Conservation (phyloP, 371 early-diverging fungal genomes). For the Syncephalastrum monosporum region DNA sequence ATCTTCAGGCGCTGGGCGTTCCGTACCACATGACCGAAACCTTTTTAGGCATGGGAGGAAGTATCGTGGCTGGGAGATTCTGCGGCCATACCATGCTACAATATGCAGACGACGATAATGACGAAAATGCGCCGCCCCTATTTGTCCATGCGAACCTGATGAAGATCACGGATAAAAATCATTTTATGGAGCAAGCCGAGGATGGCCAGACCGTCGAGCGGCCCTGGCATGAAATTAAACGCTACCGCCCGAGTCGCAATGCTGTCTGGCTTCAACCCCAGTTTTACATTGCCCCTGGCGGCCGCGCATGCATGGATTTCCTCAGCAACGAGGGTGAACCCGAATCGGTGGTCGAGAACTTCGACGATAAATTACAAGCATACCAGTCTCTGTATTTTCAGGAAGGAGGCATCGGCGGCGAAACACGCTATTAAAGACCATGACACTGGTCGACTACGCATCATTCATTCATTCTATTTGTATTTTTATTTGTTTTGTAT, state of each 20-base stretch:
- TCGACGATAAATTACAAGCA: slow-evolving; percentile 26
- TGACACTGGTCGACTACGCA: neutral
- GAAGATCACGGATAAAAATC: slow-evolving; percentile 32
- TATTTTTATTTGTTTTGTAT: too few species aligned
- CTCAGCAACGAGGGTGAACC: slow-evolving; percentile 31
- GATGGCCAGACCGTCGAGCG: slow-evolving; percentile 14
- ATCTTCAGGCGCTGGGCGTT: slow-evolving; percentile 19
- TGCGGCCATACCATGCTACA: slow-evolving; percentile 52
- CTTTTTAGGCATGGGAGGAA: slow-evolving; percentile 46
- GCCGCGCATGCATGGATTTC: slow-evolving; percentile 47
- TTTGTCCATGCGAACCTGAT: slow-evolving; percentile 47
- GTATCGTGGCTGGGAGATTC: slow-evolving; percentile 25
- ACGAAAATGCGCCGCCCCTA: slow-evolving; percentile 16
- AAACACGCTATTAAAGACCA: slow-evolving; percentile 16
- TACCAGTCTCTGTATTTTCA: slow-evolving; percentile 36
- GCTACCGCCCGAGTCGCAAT: slow-evolving; percentile 21
- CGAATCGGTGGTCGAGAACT: slow-evolving; percentile 22
- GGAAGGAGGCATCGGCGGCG: slow-evolving; percentile 45
- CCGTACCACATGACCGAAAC: slow-evolving; percentile 38
- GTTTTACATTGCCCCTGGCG: slow-evolving; percentile 29
- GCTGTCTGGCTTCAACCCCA: slow-evolving; percentile 32
- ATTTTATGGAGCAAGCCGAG: slow-evolving; percentile 21
- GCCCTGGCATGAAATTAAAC: slow-evolving; percentile 38
- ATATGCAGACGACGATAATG: slow-evolving; percentile 20
- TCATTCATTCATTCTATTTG: neutral